These are phyloP conservation scores for Mrakia gelida DNA, from an alignment of 768 basidiomycete species.

Conservation along the genomic window DNA sequence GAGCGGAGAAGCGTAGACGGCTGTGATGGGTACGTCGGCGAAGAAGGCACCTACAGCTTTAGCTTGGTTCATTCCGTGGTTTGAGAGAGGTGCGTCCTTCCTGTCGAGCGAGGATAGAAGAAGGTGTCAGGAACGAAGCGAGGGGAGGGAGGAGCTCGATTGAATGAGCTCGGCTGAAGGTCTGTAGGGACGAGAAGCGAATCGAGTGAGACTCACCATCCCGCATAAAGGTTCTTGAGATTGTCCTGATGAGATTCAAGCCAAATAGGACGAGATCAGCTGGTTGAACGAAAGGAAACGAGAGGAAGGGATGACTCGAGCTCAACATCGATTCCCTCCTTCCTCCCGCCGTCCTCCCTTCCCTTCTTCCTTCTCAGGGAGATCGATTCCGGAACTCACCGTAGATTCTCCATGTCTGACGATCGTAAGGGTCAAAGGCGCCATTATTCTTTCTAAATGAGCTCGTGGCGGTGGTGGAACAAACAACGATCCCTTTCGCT, in stretches of 20 bases:
- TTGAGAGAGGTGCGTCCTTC: constrained; percentile 63
- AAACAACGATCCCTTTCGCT: background rate
- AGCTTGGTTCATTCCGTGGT: constrained; percentile 70
- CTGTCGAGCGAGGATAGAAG: background rate
- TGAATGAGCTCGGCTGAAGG: too few relatives aligned
- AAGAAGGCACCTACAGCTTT: constrained; percentile 59
- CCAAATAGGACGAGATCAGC: background rate
- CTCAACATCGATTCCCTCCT: background rate
- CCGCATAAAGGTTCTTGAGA: background rate
- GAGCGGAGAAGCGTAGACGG: constrained; percentile 64
- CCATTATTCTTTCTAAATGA: background rate
- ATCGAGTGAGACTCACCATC: background rate
- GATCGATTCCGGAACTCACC: background rate
- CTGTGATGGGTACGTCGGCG: constrained; percentile 50
- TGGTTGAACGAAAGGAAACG: background rate
- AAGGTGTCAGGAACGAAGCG: background rate
- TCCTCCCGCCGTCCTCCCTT: too few relatives aligned
- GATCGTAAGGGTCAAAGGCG: background rate
- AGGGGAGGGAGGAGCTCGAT: too few relatives aligned
- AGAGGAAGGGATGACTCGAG: background rate
- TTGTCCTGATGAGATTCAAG: background rate
- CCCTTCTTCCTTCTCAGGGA: background rate
- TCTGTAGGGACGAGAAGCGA: background rate
- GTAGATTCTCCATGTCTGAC: background rate
- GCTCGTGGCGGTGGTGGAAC: background rate